phyloP scores from a whole-genome alignment of 495 filamentous ascomycete species.

The Durotheca rogersii region DNA sequence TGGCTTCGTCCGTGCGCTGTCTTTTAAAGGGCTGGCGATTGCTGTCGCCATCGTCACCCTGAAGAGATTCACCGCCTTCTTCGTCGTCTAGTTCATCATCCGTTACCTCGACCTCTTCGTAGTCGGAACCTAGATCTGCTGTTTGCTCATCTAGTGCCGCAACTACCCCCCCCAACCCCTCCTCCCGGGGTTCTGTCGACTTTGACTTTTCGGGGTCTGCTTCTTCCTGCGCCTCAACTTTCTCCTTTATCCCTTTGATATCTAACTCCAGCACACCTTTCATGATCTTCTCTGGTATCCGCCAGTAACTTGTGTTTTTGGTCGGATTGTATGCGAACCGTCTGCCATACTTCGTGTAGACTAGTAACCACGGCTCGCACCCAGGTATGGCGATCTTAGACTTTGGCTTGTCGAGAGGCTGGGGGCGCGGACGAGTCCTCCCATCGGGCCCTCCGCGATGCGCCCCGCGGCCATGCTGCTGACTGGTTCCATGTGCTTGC shows the following conservation, averaged over 20 bases:
- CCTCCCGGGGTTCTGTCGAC: constrained; percentile 2
- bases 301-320: constrained; percentile 89
- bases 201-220: constrained; percentile 1
- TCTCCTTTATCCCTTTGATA: constrained; percentile 54
- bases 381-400: constrained; percentile 75
- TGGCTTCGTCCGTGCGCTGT: constrained; percentile 60
- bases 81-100: constrained; percentile 60
- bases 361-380: constrained; percentile 86
- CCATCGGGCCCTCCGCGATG: constrained; percentile 42
- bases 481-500: constrained; percentile 20
- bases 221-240: constrained; percentile 37
- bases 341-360: constrained; percentile 84
- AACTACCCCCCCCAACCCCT: too few relatives aligned
- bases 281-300: constrained; percentile 79
- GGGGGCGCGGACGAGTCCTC: constrained; percentile 58
- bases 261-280: constrained; percentile 75
- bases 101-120: constrained; percentile 87
- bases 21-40: constrained; percentile 63
- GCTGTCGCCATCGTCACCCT: constrained; percentile 42
- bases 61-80: constrained; percentile 36
- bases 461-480: constrained; percentile 37
- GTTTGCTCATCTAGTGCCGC: too few relatives aligned
- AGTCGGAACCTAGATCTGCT: constrained; percentile 61
- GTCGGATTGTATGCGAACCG: constrained; percentile 84
- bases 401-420: constrained; percentile 77